phyloP scores from a whole-genome alignment of 352 stramenopile genomes.

The Thraustochytrium sp. region DNA sequence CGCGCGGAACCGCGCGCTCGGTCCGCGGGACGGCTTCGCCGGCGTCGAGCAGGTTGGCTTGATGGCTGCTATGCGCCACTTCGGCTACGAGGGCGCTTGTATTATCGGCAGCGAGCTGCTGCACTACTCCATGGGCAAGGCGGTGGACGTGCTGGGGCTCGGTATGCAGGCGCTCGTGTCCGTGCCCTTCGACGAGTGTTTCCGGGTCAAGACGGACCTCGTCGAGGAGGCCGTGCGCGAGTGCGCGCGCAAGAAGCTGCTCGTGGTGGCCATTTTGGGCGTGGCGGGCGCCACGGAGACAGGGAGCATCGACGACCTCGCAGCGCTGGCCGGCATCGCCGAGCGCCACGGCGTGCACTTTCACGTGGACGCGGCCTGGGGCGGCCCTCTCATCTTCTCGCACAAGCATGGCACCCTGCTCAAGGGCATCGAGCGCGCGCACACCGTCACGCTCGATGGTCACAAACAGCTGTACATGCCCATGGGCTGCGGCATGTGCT shows the following conservation, averaged over 20 bases:
- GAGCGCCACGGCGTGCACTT: constrained; percentile 22
- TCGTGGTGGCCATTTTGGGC: constrained; percentile 3
- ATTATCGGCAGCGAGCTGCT: neutral
- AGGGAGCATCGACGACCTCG: neutral
- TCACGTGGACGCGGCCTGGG: constrained; percentile 38
- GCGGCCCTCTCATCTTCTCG: constrained; percentile 26
- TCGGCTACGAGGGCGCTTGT: neutral
- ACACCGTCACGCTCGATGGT: constrained; percentile 10
- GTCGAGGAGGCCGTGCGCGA: neutral
- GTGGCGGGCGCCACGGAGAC: constrained; percentile 23
- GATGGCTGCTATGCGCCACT: neutral
- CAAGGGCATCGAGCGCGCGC: neutral
- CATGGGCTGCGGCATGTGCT: constrained; percentile 35
- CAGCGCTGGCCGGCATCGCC: neutral
- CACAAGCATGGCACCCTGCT: neutral
- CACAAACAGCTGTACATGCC: constrained; percentile 44
- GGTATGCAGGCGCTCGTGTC: neutral
- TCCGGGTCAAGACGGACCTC: neutral
- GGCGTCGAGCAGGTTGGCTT: constrained; percentile 23
- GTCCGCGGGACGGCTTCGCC: neutral
- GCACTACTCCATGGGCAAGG: constrained; percentile 43
- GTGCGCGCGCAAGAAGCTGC: neutral
- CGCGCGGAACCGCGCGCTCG: neutral
- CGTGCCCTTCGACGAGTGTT: constrained; percentile 14
- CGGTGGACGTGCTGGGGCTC: constrained; percentile 8